phyloP scores from a whole-genome alignment of 163 green algal genomes.

The Coccomyxa subellipsoidea region DNA sequence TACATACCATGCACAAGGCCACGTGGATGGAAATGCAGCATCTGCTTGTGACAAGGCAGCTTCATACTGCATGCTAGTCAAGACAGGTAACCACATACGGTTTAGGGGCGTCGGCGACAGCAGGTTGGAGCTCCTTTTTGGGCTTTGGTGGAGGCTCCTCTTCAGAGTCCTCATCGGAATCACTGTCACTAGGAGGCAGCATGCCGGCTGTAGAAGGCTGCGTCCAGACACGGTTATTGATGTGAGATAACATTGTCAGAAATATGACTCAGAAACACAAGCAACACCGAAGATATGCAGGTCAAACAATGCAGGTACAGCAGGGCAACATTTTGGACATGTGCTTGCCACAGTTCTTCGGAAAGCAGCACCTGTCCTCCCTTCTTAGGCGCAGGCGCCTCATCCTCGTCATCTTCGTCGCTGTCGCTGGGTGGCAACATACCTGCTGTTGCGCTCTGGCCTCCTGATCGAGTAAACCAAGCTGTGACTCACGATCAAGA shows the following conservation, averaged over 20 bases:
- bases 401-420: background rate
- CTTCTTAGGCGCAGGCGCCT: slow-evolving; percentile 9
- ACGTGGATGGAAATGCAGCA: too few species aligned
- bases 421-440: slow-evolving; percentile 13
- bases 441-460: background rate
- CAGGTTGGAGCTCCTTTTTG: background rate
- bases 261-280: too few species aligned
- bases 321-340: too few species aligned
- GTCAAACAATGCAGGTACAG: too few species aligned
- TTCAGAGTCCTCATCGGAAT: slow-evolving; percentile 47
- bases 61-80: too few species aligned
- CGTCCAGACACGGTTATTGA: too few species aligned
- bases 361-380: slow-evolving; percentile 20
- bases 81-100: background rate
- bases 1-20: too few species aligned
- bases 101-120: slow-evolving; percentile 6
- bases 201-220: slow-evolving; percentile 68
- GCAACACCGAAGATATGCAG: too few species aligned
- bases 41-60: too few species aligned
- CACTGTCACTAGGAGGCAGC: slow-evolving; percentile 68
- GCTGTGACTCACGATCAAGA: too few species aligned
- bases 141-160: slow-evolving; percentile 25
- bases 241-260: too few species aligned
- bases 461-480: background rate
- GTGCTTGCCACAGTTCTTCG: too few species aligned